Evolutionary conservation across 768 basidiomycete genomes (phyloP), one percentile per base, ranked within the genome.

Genomic region (Boletus subcaerulescens): DNA sequence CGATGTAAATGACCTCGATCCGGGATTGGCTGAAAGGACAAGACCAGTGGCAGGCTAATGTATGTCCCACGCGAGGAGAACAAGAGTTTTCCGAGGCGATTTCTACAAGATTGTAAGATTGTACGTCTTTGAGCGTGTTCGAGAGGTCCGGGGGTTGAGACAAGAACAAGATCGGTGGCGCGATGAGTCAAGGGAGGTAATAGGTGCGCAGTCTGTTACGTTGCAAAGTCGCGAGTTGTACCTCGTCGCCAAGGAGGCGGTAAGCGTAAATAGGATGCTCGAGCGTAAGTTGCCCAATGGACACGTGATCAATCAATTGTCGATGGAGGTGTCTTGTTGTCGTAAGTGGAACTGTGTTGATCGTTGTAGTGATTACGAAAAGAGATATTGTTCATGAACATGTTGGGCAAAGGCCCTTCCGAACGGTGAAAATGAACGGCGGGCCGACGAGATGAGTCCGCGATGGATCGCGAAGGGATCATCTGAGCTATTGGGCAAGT

Each of bases 221-320:
- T 56, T 11, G 59, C 57, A 17, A 57, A 52, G 18, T 31, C 60
- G 65, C 62, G 8, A 62, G 60, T n/a, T 67, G 4, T 73, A 63
- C 46, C 57, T 75, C 13, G 67, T 63, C 20, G 67, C 71, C 17
- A 67, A 65, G 57, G 68, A 64, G 43, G 62, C 65, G 12, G 13
- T 13, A 36, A 36, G 11, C n/a, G n/a, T n/a, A n/a, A n/a, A n/a
- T n/a, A n/a, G n/a, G 35, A 36, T 36, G 35, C 13, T 36, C 6
- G 15, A 13, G 35, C 35, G 13, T 5, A 2, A 33, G 33, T 50
- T 50, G 38, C n/a, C n/a, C 7, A 13, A 31, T 14, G 29, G 35
- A n/a, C 51, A 56, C 53, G 51, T 49, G 58, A 57, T 41, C 49
- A 15, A 36, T 36, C 5, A 5, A 36, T 57, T 38, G 58, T 49